Base-by-base conservation (phyloP, 352 stramenopile species). In the Phytophthora pistaciae region DNA sequence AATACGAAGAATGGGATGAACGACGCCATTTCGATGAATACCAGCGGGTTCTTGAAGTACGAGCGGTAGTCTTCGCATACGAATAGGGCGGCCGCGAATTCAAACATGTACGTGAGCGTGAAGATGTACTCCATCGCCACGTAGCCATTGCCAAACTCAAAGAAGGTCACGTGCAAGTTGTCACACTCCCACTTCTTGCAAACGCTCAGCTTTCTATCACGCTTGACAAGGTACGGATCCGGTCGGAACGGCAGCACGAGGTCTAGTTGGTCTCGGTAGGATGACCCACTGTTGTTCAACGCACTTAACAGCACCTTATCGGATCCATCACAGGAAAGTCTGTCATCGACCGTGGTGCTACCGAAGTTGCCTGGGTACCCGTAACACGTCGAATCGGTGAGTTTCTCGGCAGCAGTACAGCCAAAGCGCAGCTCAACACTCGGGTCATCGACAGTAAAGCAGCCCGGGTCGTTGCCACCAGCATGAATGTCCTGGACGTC, bases 151-250 rank as follows among this genome's bases (percentile, higher is more conserved):
- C 83, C 83, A 52, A 90, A 88, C 62, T 94, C 84, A 42, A 94
- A 75, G 57, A 91, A 94, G 3, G 81, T 86, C 61, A 92, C 83
- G 68, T 94, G 84, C 5, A 77, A 54, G 56, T 91, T 91, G 68
- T 94, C 83, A 65, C 86, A 94, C 66, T 94, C 79, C 82, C 83
- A 91, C 57, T 87, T 85, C 60, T 91, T 90, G 74, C 86, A 94
- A 29, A 92, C 84, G 6, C 78, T 83, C 11, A 84, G 25, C 20
- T 74, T 71, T 16, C 79, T 70, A 52, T 91, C 75, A 1, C 8
- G 29, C 9, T 74, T 56, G 2, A 69, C 61, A 5, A 92, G 77
- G n/a, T 84, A 71, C 18, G 68, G 75, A 64, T 87, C 74, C 0
- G 70, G 59, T 6, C 86, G 74, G 56, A 94, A 94, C 4, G 86